Evolutionary conservation across 106 monocot species (phyloP), one percentile per base, ranked within the genome.

Genomic region (Apostasia shenzhenica): DNA sequence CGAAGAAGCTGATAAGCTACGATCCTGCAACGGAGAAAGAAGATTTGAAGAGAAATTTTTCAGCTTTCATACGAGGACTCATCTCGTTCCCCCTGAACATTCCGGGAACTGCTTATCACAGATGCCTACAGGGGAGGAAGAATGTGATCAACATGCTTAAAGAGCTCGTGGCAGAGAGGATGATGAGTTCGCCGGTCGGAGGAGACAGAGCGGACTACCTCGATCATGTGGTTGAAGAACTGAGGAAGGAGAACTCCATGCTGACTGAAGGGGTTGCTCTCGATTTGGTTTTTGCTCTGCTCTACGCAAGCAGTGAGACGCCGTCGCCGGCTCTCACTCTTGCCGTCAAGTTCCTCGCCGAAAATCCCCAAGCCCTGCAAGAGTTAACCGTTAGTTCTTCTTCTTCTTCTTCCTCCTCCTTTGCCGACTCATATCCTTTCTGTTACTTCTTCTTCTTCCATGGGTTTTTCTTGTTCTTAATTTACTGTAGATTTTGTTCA

Each of bases 211-310:
- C 49, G 45, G 80, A 84, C 66, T 84, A 80, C 74, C 80, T 84
- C 50, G 80, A 84, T 67, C 62, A 46, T 63, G 53, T 81, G 10
- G 72, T 81, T 12, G 74, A 73, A 54, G 85, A 81, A 26, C 48
- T 85, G 12, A 68, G 52, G 63, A 85, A 78, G 45, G 85, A 78
- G 48, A 67, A 55, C 45, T 45, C 85, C 2, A 38, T 85, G 1
- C 47, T 85, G 45, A 85, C 81, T 1, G 85, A 85, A 38, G 64
- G 41, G 4, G 74, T 85, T 50, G 85, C 85, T 48, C 59, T 85
- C 46, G 81, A 85, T 63, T 78, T 85, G 61, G 78, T 85, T 77
- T 85, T 85, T 75, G 85, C 81, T 60, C 80, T 85, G 44, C 75
- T 85, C 13, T 85, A 78, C 54, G 81, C 81, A 56, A 85, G 78